These are phyloP conservation scores for Phytophthora vignae DNA, from an alignment of 352 stramenopile genomes.

Conservation along the genomic window DNA sequence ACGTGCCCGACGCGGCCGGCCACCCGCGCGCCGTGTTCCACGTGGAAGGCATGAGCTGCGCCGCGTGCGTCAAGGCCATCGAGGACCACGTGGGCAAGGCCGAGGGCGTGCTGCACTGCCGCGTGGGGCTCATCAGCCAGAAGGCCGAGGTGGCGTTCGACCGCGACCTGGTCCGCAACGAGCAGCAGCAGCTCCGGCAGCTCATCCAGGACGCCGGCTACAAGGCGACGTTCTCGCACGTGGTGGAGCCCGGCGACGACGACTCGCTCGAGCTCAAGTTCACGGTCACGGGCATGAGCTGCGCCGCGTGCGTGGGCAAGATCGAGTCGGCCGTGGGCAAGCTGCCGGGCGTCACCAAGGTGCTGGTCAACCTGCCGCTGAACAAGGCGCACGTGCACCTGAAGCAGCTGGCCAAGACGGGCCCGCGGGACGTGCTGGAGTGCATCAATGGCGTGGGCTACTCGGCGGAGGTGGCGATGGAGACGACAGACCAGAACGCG, in stretches of 20 bases:
- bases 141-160: constrained; percentile 89
- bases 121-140: constrained; percentile 86
- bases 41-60: constrained; percentile 71
- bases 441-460: constrained; percentile 77
- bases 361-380: constrained; percentile 65
- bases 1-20: no score
- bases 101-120: constrained; percentile 75
- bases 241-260: constrained; percentile 76
- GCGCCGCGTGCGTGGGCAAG: constrained; percentile 66
- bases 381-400: constrained; percentile 85
- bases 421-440: constrained; percentile 75
- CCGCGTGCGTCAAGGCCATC: constrained; percentile 88
- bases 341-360: constrained; percentile 78
- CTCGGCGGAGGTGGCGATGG: constrained; percentile 56
- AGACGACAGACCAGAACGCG: constrained; percentile 66
- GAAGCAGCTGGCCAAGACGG: constrained; percentile 79
- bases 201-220: constrained; percentile 85
- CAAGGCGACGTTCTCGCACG: constrained; percentile 79
- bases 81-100: constrained; percentile 77
- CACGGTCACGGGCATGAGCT: constrained; percentile 73
- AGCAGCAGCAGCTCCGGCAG: constrained; percentile 50
- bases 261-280: constrained; percentile 88
- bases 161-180: constrained; percentile 68
- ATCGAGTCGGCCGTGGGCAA: constrained; percentile 71
- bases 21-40: no score